Percentiles rank a stretch among this genome's conserved stretches.
These are phyloP conservation scores for Penicillium sp. DNA, from an alignment of 2,329 filamentous ascomycete species.

Conservation along the genomic window DNA sequence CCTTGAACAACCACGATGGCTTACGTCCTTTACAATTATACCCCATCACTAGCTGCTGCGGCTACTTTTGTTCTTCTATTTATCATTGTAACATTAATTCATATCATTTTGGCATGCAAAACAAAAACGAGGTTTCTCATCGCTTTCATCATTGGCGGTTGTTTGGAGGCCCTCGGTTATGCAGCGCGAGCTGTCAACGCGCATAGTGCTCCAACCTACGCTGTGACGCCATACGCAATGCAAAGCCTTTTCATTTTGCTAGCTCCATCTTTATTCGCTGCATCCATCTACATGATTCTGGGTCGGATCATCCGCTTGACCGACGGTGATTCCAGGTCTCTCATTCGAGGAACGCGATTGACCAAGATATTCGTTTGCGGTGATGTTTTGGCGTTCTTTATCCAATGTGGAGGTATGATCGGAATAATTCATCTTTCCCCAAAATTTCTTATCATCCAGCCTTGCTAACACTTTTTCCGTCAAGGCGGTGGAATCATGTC, in stretches of 20 bases:
- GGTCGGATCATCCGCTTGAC: slow-evolving; percentile 37
- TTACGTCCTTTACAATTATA: slow-evolving; percentile 6
- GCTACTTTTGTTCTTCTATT: slow-evolving; percentile 1
- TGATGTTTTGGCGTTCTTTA: slow-evolving; percentile 31
- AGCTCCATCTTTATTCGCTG: slow-evolving; percentile 41
- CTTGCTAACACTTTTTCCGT: background rate
- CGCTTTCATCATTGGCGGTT: slow-evolving; percentile 6
- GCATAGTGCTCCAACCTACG: background rate
- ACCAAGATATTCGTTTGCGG: slow-evolving; percentile 37
- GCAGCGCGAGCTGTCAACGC: slow-evolving; percentile 5
- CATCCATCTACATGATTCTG: slow-evolving; percentile 38
- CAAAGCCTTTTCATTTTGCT: slow-evolving; percentile 29
- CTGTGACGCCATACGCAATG: background rate
- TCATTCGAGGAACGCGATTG: slow-evolving; percentile 31
- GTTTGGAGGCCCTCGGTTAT: slow-evolving; percentile 6
- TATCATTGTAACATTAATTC: background rate
- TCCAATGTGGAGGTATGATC: slow-evolving; percentile 23
- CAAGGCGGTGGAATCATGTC: slow-evolving; percentile 21
- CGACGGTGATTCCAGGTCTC: slow-evolving; percentile 36
- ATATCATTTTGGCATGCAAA: slow-evolving; percentile 1
- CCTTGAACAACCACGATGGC: background rate
- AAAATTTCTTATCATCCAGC: background rate
- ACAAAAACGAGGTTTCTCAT: slow-evolving; percentile 1
- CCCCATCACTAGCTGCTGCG: slow-evolving; percentile 5
- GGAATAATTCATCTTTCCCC: background rate